Base-by-base conservation (phyloP, 164 flowering plant genomes). In the Houttuynia cordata region DNA sequence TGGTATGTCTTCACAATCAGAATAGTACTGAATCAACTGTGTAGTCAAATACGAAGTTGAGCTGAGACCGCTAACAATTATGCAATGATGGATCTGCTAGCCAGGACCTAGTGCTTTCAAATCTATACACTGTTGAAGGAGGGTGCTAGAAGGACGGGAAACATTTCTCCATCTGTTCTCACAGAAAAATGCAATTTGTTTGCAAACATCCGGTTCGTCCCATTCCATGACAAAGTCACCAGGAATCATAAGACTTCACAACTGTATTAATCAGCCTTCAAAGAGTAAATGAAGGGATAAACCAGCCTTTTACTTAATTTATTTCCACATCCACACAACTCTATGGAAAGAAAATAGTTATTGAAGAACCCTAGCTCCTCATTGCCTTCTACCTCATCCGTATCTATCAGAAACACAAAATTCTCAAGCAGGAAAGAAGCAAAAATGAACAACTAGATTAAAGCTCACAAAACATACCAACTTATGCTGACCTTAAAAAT, bases 1-100 rank as follows among this genome's bases (percentile, higher is more conserved):
- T 1, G 1, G 7, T 18, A 77, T 64, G 57, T 76, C 65, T 49
- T 72, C 58, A 52, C 78, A 79, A 60, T 76, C 77, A 5, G 76
- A 71, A 60, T 81, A 83, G 56, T 78, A 51, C 51, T 76, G 80
- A 45, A 83, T 25, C 8, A 83, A 53, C 68, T 79, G 80, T 60
- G 82, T 83, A 23, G 39, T 50, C 47, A 78, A 50, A 41, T 74
- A 79, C 4, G 77, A 56, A 41, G 73, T 37, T 14, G 51, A 62
- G 24, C 49, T 41, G 7, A 66, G 67, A 56, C 81, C 79, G 22
- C 41, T 47, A 14, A 71, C 18, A 41, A 74, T 68, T 12, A 74
- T 73, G 39, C 68, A 76, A 21, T 71, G 78, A 66, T 76, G 88
- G 58, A 71, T 66, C 64, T 79, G 84, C 56, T 64, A 75, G 42